phyloP scores from a whole-genome alignment of 306 rosid genomes.

The Ochetophila trinervis region DNA sequence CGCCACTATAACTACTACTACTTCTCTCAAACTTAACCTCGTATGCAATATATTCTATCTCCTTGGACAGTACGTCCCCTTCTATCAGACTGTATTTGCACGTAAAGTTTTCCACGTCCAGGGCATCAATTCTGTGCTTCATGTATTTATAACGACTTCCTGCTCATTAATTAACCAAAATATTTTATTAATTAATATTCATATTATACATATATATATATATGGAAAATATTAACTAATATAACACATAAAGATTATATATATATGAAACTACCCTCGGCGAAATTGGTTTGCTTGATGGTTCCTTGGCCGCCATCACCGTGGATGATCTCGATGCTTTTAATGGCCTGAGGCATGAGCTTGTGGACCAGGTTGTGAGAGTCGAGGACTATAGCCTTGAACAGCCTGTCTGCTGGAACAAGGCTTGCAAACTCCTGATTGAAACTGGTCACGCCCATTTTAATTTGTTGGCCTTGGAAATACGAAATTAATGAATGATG shows the following conservation, averaged over 20 bases:
- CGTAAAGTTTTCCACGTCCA: slow-evolving; percentile 23
- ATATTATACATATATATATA: background rate
- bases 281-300: slow-evolving; percentile 31
- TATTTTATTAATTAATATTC: too few relatives aligned
- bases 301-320: slow-evolving; percentile 37
- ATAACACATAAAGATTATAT: background rate
- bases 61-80: slow-evolving; percentile 28
- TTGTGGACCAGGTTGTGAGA: slow-evolving; percentile 34
- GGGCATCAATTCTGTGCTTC: slow-evolving; percentile 31
- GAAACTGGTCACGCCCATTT: slow-evolving; percentile 20
- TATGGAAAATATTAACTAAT: background rate
- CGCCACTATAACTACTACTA: slow-evolving; percentile 16
- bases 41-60: slow-evolving; percentile 17
- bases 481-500: too few relatives aligned
- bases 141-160: slow-evolving; percentile 29
- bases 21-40: slow-evolving; percentile 21
- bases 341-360: slow-evolving; percentile 33
- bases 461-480: background rate
- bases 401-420: slow-evolving; percentile 24
- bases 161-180: background rate
- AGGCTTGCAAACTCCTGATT: slow-evolving; percentile 27
- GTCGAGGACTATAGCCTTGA: slow-evolving; percentile 35
- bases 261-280: slow-evolving; percentile 11
- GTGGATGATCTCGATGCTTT: slow-evolving; percentile 26
- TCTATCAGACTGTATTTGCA: slow-evolving; percentile 31